Base-by-base conservation (phyloP, 2,329 filamentous ascomycete species). In the Bipolaris gigantea region DNA sequence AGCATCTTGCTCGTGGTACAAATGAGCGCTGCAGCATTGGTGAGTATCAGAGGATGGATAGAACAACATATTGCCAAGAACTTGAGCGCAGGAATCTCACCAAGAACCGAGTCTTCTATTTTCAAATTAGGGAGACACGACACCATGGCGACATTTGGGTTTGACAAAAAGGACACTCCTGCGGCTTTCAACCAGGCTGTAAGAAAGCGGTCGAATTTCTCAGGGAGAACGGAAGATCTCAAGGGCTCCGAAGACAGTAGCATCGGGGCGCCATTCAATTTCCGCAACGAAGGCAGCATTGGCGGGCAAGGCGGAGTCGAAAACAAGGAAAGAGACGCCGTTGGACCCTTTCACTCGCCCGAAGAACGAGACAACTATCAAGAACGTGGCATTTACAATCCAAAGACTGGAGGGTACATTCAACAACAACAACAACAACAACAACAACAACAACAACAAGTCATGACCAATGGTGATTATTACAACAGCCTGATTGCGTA, bases 21-120 rank as follows among this genome's bases (percentile, higher is more conserved):
- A 27, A 53, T 70, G 35, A 60, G 57, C 25, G 58, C 66, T 1
- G 59, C 56, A 7, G 61, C 54, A 11, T 33, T 70, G n/a, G 33
- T 68, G 0, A 61, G 56, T 4, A 45, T 70, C 15, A 53, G 68
- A 18, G 47, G 52, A 4, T 70, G 63, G 57, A 48, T 71, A n/a
- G 68, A 71, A 49, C 59, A 61, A 19, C 59, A 64, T 38, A 66
- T 71, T 11, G 65, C 66, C 5, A 61, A 63, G 25, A 53, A 52
- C 3, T 51, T 58, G 23, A 44, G 48, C 3, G 48, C 44, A 1
- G 50, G 53, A 19, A 36, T 46, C 1, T 36, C 48, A 23, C 41
- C 36, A 13, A 41, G 27, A 10, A 44, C 18, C 2, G 50, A 46
- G 6, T 8, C 52, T 16, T 52, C 8, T 8, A 36, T 42, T 8